Conservation (phyloP, 192 early-diverging fungal species). For the Coemansia sp. region DNA sequence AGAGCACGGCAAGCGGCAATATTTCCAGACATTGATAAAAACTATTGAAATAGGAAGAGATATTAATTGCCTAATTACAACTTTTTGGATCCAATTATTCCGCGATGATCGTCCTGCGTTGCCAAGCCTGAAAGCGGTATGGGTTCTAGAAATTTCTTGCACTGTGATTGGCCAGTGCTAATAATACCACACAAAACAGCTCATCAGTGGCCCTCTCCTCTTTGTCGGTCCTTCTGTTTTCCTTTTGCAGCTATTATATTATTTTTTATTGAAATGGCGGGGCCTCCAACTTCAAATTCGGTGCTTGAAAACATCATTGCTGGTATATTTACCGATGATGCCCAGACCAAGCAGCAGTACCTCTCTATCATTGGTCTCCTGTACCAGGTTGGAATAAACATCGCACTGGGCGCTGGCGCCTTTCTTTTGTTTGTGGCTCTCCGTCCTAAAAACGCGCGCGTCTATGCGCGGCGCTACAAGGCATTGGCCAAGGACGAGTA, state of each 20-base stretch:
- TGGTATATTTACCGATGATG: constrained; percentile 49
- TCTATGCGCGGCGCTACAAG: constrained; percentile 55
- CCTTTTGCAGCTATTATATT: not conserved
- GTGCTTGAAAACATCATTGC: constrained; percentile 43
- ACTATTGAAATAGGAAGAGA: not conserved
- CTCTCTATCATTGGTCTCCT: constrained; percentile 59
- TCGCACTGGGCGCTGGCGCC: constrained; percentile 57
- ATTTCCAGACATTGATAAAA: not conserved
- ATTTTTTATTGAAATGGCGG: not conserved
- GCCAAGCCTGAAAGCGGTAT: not conserved
- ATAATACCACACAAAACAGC: not conserved
- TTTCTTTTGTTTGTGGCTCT: constrained; percentile 59
- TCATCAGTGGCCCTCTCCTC: not conserved
- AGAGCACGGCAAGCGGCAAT: not conserved
- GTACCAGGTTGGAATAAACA: constrained; percentile 62
- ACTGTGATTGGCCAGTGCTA: not conserved
- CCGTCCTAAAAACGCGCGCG: constrained; percentile 58
- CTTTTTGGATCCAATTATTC: not conserved
- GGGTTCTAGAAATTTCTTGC: not conserved
- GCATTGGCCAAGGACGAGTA: constrained; percentile 48
- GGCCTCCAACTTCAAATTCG: constrained; percentile 6
- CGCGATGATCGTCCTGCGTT: not conserved
- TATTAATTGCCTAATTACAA: not conserved
- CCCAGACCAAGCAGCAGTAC: constrained; percentile 42
- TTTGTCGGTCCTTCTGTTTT: not conserved